Percentiles rank a stretch among this genome's conserved stretches.
phyloP scores from a whole-genome alignment of 805 yeast genomes.

The Candida stauntonica region DNA sequence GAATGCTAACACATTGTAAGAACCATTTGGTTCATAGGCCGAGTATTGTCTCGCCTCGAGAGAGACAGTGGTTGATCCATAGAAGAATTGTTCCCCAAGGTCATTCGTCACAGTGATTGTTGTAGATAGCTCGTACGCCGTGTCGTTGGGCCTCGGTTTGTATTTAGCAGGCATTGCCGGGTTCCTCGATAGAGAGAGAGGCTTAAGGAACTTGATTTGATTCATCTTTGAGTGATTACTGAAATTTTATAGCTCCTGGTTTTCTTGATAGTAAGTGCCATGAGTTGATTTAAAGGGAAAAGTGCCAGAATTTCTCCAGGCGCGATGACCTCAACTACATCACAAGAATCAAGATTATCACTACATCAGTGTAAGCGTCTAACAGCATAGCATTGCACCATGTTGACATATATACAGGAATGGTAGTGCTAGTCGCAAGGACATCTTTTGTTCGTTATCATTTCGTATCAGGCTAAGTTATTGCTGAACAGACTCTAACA shows the following conservation, averaged over 20 bases:
- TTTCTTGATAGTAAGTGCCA: no score
- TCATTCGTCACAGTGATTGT: slow-evolving; percentile 33
- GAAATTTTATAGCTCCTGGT: no score
- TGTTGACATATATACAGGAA: slow-evolving; percentile 4
- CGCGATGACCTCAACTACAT: no score
- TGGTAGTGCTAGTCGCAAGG: not conserved
- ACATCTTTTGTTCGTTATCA: slow-evolving; percentile 2
- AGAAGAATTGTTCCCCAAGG: slow-evolving; percentile 36
- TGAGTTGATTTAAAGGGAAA: no score
- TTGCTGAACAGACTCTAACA: slow-evolving; percentile 15
- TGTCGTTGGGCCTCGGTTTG: slow-evolving; percentile 10
- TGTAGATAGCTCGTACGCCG: slow-evolving; percentile 16
- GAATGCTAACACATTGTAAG: not conserved
- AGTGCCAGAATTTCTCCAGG: no score
- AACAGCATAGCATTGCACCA: no score
- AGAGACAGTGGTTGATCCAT: slow-evolving; percentile 26
- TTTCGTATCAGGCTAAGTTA: slow-evolving; percentile 3
- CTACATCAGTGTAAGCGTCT: no score
- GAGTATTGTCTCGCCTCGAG: slow-evolving; percentile 10
- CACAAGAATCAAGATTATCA: no score
- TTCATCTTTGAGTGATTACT: no score
- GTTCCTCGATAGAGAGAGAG: slow-evolving; percentile 20
- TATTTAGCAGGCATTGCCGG: slow-evolving; percentile 1
- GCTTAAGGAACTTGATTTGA: slow-evolving; percentile 34
- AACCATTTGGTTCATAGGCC: slow-evolving; percentile 1